Conservation (phyloP, 768 basidiomycete genomes). For the Fibroporia radiculosa region DNA sequence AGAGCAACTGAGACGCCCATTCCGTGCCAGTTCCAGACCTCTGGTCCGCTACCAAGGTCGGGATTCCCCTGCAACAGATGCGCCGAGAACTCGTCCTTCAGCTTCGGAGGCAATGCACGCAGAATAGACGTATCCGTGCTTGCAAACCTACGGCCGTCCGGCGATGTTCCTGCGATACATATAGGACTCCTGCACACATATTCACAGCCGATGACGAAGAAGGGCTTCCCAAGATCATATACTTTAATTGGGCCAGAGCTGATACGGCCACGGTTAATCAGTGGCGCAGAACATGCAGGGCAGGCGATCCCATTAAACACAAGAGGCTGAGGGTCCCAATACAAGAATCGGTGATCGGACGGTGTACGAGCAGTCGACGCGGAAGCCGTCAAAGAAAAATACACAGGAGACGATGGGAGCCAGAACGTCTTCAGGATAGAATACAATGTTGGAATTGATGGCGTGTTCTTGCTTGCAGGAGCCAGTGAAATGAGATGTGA, state of each 20-base stretch:
- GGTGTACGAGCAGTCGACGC: slow-evolving; percentile 59
- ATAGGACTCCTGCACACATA: slow-evolving; percentile 52
- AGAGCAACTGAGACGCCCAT: slow-evolving; percentile 62
- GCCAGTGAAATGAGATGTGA: slow-evolving; percentile 64
- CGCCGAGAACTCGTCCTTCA: slow-evolving; percentile 72
- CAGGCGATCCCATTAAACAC: slow-evolving; percentile 79
- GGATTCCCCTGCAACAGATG: slow-evolving; percentile 47
- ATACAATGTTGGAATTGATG: slow-evolving; percentile 63
- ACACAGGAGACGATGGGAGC: slow-evolving; percentile 72
- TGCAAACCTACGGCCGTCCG: slow-evolving; percentile 59
- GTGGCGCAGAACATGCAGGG: slow-evolving; percentile 51
- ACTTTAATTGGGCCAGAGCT: slow-evolving; percentile 68
- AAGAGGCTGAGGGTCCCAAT: slow-evolving; percentile 80
- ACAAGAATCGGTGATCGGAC: slow-evolving; percentile 73
- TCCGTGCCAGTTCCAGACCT: slow-evolving; percentile 74
- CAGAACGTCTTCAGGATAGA: slow-evolving; percentile 78
- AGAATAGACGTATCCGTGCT: slow-evolving; percentile 69
- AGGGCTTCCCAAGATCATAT: slow-evolving; percentile 72
- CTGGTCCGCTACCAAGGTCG: slow-evolving; percentile 46
- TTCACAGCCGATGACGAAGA: slow-evolving; percentile 81
- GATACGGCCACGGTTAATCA: slow-evolving; percentile 66
- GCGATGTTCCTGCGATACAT: slow-evolving; percentile 34
- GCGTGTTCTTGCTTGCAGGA: slow-evolving; percentile 35
- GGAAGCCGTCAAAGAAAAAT: slow-evolving; percentile 70
- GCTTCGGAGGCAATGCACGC: slow-evolving; percentile 55